phyloP scores from a whole-genome alignment of 2,329 filamentous ascomycete species.

The Tolypocladium tropicale region DNA sequence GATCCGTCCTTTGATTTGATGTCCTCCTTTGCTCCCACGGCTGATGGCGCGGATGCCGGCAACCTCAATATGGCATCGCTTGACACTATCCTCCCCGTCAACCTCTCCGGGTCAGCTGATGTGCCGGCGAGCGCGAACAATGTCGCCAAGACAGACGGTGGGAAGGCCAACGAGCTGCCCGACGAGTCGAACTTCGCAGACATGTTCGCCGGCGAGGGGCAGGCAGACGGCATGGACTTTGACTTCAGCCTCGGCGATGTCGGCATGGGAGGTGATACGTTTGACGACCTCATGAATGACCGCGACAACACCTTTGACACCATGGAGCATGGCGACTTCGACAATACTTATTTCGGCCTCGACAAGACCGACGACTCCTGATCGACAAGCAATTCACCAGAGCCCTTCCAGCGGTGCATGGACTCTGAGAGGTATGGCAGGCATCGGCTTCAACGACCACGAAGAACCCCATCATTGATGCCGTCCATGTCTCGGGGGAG shows the following conservation, averaged over 20 bases:
- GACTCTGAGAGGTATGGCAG: neutral
- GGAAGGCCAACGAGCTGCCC: conserved; percentile 17
- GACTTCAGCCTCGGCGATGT: conserved; percentile 18
- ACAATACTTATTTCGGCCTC: conserved; percentile 35
- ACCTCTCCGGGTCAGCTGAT: conserved; percentile 7
- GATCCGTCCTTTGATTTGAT: conserved; percentile 36
- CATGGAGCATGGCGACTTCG: conserved; percentile 35
- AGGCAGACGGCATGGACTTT: conserved; percentile 25
- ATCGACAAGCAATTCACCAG: neutral
- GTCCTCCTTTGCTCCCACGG: conserved; percentile 27
- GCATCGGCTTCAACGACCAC: neutral
- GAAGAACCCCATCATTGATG: neutral
- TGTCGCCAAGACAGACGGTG: conserved; percentile 9
- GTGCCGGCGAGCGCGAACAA: neutral
- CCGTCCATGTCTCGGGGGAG: neutral
- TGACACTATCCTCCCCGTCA: conserved; percentile 18
- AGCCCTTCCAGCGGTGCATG: neutral
- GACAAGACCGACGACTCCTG: conserved; percentile 14
- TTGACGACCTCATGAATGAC: conserved; percentile 38
- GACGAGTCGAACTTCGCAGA: conserved; percentile 28
- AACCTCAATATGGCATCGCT: conserved; percentile 14
- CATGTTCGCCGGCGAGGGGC: conserved; percentile 34
- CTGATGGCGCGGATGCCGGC: conserved; percentile 17
- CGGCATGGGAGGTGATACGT: conserved; percentile 27
- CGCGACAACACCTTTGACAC: conserved; percentile 29